phyloP scores from a whole-genome alignment of 1,284 basidiomycete species.

The Ustilago loliicola region DNA sequence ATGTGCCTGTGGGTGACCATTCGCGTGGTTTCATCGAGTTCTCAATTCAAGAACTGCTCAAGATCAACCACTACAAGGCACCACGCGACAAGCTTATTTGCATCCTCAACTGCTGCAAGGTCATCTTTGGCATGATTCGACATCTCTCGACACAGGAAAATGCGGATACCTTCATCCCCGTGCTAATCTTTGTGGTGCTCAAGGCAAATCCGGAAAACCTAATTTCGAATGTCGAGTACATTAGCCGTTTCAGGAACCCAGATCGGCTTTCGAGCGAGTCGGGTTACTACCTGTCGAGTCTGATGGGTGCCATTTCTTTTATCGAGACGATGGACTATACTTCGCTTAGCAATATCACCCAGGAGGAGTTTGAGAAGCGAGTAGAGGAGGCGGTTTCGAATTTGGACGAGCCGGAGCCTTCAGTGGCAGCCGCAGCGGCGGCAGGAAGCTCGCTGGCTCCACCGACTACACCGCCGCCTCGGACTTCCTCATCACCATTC shows the following conservation, averaged over 20 bases:
- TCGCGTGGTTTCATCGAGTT: slow-evolving; percentile 88
- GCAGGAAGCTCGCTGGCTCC: slow-evolving; percentile 18
- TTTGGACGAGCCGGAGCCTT: slow-evolving; percentile 39
- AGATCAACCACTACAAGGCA: slow-evolving; percentile 98
- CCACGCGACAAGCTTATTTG: slow-evolving; percentile 98
- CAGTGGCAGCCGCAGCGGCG: slow-evolving; percentile 7
- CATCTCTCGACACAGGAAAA: slow-evolving; percentile 75
- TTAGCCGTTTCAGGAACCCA: slow-evolving; percentile 92
- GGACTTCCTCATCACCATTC: slow-evolving; percentile 21
- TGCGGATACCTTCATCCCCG: slow-evolving; percentile 91
- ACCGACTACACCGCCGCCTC: slow-evolving; percentile 32
- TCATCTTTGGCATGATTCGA: slow-evolving; percentile 95
- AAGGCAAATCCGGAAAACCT: slow-evolving; percentile 93
- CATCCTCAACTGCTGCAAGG: slow-evolving; percentile 97
- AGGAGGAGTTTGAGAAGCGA: slow-evolving; percentile 85
- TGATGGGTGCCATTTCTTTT: slow-evolving; percentile 84
- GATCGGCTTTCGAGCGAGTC: slow-evolving; percentile 91
- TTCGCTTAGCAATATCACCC: slow-evolving; percentile 88
- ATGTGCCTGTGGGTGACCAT: slow-evolving; percentile 72
- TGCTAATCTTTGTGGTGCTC: slow-evolving; percentile 93
- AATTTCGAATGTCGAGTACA: slow-evolving; percentile 90
- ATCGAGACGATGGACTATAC: slow-evolving; percentile 98
- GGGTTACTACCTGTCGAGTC: slow-evolving; percentile 95
- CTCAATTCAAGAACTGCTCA: slow-evolving; percentile 86
- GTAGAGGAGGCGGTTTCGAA: slow-evolving; percentile 57